Base-by-base conservation (phyloP, 2,329 filamentous ascomycete genomes). In the Colletotrichum limetticola region DNA sequence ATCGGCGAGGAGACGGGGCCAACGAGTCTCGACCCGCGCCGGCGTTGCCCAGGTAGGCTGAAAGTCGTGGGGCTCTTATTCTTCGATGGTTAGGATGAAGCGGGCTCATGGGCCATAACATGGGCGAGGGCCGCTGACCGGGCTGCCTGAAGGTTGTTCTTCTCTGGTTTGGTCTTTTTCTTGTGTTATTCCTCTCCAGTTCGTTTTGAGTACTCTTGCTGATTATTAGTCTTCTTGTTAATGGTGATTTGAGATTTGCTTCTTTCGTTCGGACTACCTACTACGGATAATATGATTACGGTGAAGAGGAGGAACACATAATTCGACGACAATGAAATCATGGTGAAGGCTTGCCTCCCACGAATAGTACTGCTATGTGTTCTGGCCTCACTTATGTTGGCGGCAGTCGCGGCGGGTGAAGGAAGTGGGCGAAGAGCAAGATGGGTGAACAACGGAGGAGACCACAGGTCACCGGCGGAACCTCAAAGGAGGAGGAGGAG, bases 291-390 rank as follows among this genome's bases (percentile, higher is more conserved):
- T 60, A 73, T 71, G 61, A 37, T 52, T 52, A 35, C 61, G 22
- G 28, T 24, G 24, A 37, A 58, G 56, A 73, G 57, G 66, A n/a
- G 55, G 24, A 19, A 62, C 22, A 62, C 35, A 52, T 71, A 73
- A 71, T 62, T 56, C 53, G 66, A 69, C 69, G 26, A 64, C 4
- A 22, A 73, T 71, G 56, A 71, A 62, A 73, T 73, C 66, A 73
- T 73, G 71, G 61, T 66, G 67, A 70, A 70, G 71, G 71, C 71
- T 73, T 66, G 71, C 61, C 71, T 70, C 61, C 46, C 71, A 66
- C 60, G 60, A 53, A n/a, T 71, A 56, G 49, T 73, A 66, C 35
- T 73, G 49, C 60, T 71, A 16, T 57, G 28, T 61, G 26, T 63
- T 61, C 60, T 30, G 56, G 28, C 42, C 56, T 61, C 32, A 37